Conservation (phyloP, 2,329 filamentous ascomycete genomes). For the Grosmannia huntii region DNA sequence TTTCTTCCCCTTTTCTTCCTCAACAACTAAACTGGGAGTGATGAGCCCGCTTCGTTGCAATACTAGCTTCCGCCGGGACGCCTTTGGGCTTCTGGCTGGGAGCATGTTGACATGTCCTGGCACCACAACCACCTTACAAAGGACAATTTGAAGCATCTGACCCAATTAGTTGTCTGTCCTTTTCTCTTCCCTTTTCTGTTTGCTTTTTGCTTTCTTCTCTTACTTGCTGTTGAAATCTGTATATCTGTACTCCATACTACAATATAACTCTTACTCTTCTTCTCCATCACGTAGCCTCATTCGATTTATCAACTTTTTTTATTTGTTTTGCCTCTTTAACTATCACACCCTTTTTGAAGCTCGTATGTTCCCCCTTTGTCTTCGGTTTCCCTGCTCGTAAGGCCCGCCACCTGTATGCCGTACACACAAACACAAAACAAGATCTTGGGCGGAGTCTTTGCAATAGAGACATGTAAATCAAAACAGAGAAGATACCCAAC, state of each 20-base stretch:
- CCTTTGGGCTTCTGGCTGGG: conserved; percentile 25
- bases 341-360: not conserved
- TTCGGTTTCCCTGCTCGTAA: not conserved
- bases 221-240: not conserved
- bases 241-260: not conserved
- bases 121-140: conserved; percentile 48
- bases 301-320: conserved; percentile 1
- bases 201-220: too few species aligned
- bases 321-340: not conserved
- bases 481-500: conserved; percentile 2
- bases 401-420: not conserved
- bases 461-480: conserved; percentile 22
- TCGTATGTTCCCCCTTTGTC: not conserved
- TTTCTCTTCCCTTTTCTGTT: not conserved
- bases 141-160: conserved; percentile 55
- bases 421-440: not conserved
- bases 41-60: conserved; percentile 53
- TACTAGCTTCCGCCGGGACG: conserved; percentile 33
- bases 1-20: conserved; percentile 29
- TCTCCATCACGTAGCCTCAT: not conserved
- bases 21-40: conserved; percentile 70
- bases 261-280: too few species aligned
- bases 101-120: conserved; percentile 54
- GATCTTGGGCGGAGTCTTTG: not conserved
- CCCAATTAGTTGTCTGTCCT: conserved; percentile 24